Evolutionary conservation across 441 rosid genomes (phyloP).

Genomic region (Arabidopsis lyrata): DNA sequence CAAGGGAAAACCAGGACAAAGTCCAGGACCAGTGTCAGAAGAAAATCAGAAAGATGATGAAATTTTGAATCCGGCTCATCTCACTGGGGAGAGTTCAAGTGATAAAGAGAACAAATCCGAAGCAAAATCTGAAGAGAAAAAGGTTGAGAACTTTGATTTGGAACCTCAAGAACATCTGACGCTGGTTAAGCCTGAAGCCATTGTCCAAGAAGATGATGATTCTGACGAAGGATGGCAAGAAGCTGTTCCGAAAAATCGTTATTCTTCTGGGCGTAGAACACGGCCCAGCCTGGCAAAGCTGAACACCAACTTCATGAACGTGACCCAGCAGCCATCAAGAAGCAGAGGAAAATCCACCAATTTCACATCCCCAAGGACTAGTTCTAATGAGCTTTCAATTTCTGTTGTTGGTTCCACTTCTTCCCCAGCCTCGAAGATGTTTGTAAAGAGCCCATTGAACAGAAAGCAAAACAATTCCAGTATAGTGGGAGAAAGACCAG

Average conservation of each 20-base stretch:
- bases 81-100: constrained; percentile 56
- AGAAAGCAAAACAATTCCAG: constrained; percentile 58
- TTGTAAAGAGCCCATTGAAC: constrained; percentile 74
- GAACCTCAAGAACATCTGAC: constrained; percentile 51
- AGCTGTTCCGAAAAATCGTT: constrained; percentile 82
- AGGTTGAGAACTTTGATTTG: constrained; percentile 60
- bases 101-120: constrained; percentile 78
- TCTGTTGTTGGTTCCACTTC: constrained; percentile 53
- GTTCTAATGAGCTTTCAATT: constrained; percentile 59
- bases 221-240: constrained; percentile 93
- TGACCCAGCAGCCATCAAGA: constrained; percentile 74
- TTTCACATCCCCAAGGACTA: constrained; percentile 71
- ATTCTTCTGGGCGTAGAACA: constrained; percentile 74
- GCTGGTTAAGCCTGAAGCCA: constrained; percentile 45
- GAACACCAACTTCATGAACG: constrained; percentile 86
- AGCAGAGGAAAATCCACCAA: constrained; percentile 68
- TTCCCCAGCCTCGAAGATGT: constrained; percentile 60
- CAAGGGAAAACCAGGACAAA: constrained; percentile 75
- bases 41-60: constrained; percentile 81
- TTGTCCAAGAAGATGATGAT: constrained; percentile 54
- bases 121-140: constrained; percentile 57
- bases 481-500: constrained; percentile 58
- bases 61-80: constrained; percentile 48
- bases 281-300: constrained; percentile 91
- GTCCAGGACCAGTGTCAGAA: constrained; percentile 60